Conservation (phyloP, 2,329 filamentous ascomycete genomes). For the Hypoxylon sp. region DNA sequence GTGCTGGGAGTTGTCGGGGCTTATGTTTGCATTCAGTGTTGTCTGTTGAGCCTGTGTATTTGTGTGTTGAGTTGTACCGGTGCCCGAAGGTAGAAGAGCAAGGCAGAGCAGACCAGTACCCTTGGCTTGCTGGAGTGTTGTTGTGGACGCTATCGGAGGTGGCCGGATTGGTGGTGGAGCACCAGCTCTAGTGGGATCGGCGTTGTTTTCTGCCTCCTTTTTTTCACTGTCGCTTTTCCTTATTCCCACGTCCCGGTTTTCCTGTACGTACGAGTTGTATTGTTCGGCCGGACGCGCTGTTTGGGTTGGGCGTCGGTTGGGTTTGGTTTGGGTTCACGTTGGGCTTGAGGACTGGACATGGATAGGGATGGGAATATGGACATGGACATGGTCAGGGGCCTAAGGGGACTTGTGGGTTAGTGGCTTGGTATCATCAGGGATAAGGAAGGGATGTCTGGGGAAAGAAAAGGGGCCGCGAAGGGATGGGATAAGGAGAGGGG, state of each 20-base stretch:
- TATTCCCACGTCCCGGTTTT: no score
- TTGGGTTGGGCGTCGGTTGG: constrained; percentile 1
- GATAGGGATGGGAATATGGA: background rate
- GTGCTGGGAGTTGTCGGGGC: background rate
- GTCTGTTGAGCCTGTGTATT: background rate
- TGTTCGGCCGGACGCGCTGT: background rate
- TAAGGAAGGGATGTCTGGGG: background rate
- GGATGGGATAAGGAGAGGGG: background rate
- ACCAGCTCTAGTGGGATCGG: background rate
- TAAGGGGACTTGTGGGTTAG: background rate
- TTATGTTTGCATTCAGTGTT: background rate
- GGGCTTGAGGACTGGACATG: background rate
- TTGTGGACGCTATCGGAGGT: background rate
- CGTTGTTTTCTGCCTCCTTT: background rate
- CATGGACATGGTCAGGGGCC: background rate
- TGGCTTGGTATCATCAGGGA: background rate
- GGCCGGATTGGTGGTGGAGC: background rate
- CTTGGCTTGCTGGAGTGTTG: background rate
- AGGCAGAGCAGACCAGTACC: background rate
- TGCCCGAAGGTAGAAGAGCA: background rate
- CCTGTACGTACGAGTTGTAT: background rate
- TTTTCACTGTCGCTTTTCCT: background rate
- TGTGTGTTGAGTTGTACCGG: background rate
- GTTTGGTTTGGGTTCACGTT: background rate
- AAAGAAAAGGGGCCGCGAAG: background rate